Conservation (phyloP, 768 basidiomycete genomes). For the Suillus tomentosus region DNA sequence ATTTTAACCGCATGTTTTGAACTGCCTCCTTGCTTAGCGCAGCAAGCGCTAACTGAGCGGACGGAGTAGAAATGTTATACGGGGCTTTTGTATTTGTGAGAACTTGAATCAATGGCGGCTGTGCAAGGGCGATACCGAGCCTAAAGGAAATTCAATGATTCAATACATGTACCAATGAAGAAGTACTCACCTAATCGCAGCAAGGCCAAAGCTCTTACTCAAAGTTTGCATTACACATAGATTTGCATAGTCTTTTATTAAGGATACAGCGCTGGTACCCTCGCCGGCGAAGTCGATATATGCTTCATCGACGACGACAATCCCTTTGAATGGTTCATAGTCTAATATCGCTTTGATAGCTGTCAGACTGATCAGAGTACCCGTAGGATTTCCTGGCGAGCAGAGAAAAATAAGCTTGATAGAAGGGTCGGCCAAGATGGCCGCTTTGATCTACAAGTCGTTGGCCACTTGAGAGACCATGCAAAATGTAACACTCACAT, state of each 20-base stretch:
- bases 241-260: conserved; percentile 84
- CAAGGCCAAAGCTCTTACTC: conserved; percentile 95
- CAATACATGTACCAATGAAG: neutral
- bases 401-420: conserved; percentile 95
- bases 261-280: conserved; percentile 60
- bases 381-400: conserved; percentile 97
- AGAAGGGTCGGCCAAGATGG: conserved; percentile 64
- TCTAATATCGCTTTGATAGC: conserved; percentile 72
- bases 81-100: conserved; percentile 96
- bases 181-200: conserved; percentile 80
- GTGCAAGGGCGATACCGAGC: conserved; percentile 86
- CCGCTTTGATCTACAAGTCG: conserved; percentile 63
- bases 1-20: conserved; percentile 62
- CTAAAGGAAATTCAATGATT: conserved; percentile 40
- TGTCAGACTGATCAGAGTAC: conserved; percentile 76
- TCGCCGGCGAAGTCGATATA: conserved; percentile 90
- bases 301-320: conserved; percentile 94
- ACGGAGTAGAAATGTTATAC: conserved; percentile 93
- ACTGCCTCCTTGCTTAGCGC: conserved; percentile 74
- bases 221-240: conserved; percentile 95
- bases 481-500: conserved; percentile 48
- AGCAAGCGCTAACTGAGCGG: conserved; percentile 76
- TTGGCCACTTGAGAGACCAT: conserved; percentile 9
- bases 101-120: conserved; percentile 87
- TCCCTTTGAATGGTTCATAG: conserved; percentile 82